These are phyloP conservation scores for Carex myosuroides DNA, from an alignment of 176 grass and related monocot species.

Conservation along the genomic window DNA sequence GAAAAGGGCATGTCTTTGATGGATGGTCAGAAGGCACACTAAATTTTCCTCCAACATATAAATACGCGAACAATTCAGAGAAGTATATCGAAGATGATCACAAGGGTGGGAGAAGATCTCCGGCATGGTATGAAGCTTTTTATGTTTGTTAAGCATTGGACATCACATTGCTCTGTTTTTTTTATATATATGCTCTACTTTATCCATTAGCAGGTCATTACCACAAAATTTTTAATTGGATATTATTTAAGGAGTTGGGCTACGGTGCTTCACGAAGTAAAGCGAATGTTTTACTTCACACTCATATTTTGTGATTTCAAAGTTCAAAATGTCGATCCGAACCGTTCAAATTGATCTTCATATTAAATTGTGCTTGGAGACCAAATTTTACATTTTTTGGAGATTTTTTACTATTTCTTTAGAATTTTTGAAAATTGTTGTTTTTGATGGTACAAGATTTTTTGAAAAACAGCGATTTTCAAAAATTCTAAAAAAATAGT, in stretches of 20 bases:
- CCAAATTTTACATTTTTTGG: too few relatives aligned
- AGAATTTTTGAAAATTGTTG: too few relatives aligned
- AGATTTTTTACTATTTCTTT: too few relatives aligned
- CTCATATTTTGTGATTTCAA: too few relatives aligned
- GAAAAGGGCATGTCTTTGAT: slow-evolving; percentile 57
- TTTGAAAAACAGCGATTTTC: too few relatives aligned
- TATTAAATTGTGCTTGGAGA: too few relatives aligned
- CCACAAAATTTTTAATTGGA: neutral
- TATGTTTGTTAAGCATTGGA: neutral
- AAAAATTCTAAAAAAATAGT: too few relatives aligned
- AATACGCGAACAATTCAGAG: slow-evolving; percentile 49
- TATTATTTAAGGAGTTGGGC: neutral
- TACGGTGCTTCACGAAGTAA: too few relatives aligned
- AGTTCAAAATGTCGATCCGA: too few relatives aligned
- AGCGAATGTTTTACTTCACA: too few relatives aligned
- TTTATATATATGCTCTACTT: neutral
- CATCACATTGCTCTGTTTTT: neutral
- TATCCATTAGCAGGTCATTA: neutral
- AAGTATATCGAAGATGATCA: slow-evolving; percentile 70
- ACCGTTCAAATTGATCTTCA: too few relatives aligned
- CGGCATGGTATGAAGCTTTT: slow-evolving; percentile 59
- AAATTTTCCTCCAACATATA: slow-evolving; percentile 92
- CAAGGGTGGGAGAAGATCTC: slow-evolving; percentile 52
- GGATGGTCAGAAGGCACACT: slow-evolving; percentile 77
- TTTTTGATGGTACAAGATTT: too few relatives aligned